phyloP scores from a whole-genome alignment of 2,329 filamentous ascomycete genomes.

The Verticillium zaregamsianum region DNA sequence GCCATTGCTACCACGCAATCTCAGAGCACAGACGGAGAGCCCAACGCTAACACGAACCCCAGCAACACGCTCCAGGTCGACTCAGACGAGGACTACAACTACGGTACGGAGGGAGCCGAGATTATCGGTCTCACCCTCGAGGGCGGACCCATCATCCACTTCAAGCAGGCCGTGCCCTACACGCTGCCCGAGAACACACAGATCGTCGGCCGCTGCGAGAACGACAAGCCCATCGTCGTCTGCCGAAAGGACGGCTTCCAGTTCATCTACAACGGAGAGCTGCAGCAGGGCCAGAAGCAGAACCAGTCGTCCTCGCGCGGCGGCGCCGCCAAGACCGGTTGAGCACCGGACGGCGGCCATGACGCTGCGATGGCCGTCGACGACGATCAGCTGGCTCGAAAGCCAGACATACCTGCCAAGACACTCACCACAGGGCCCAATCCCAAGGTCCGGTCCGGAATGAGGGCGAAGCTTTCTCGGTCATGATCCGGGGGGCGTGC shows the following conservation, averaged over 20 bases:
- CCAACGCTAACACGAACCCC: constrained; percentile 4
- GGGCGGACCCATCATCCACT: constrained; percentile 42
- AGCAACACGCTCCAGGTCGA: constrained; percentile 34
- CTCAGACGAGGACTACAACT: constrained; percentile 24
- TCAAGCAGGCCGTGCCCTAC: constrained; percentile 28
- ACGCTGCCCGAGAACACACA: constrained; percentile 25
- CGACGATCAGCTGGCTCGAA: not conserved
- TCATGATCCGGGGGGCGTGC: not conserved
- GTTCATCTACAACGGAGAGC: constrained; percentile 18
- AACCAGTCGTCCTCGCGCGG: not conserved
- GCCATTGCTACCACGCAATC: not conserved
- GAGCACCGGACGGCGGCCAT: not conserved
- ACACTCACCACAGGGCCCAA: not conserved
- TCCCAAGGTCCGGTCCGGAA: not conserved
- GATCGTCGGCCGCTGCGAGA: constrained; percentile 30
- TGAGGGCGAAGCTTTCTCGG: not conserved
- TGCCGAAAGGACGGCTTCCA: constrained; percentile 30
- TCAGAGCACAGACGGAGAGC: not conserved
- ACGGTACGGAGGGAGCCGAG: constrained; percentile 22
- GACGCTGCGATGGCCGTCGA: not conserved
- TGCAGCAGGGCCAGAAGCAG: not conserved
- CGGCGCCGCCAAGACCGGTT: not conserved
- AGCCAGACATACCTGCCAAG: not conserved
- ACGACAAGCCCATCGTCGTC: constrained; percentile 32
- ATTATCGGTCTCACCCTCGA: constrained; percentile 41